phyloP scores from a whole-genome alignment of 2,329 filamentous ascomycete genomes.

The Ophiostoma tasmaniense region DNA sequence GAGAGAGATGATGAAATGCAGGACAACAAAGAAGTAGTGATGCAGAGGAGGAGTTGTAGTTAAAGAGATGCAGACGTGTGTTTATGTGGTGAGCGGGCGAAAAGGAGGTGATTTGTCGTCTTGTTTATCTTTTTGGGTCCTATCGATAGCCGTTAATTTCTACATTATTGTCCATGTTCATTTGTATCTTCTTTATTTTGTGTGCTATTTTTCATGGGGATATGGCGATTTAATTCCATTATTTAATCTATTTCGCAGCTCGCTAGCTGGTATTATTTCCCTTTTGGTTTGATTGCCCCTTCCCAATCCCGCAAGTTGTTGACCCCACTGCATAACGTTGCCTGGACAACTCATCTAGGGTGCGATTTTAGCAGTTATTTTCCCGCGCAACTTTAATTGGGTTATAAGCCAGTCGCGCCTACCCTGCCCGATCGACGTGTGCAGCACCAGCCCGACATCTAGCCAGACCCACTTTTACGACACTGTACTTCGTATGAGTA shows the following conservation, averaged over 20 bases:
- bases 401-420: neutral
- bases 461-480: neutral
- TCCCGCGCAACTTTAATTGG: constrained; percentile 3
- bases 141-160: neutral
- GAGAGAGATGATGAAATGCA: neutral
- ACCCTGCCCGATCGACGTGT: constrained; percentile 1
- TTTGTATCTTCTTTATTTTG: neutral
- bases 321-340: constrained; percentile 19
- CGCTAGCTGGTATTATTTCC: neutral
- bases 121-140: neutral
- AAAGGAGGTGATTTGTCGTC: neutral
- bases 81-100: neutral
- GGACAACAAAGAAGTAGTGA: neutral
- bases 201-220: neutral
- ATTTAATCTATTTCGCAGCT: neutral
- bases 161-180: neutral
- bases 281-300: neutral
- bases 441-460: neutral
- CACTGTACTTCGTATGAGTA: neutral
- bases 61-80: constrained; percentile 2
- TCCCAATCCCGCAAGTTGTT: constrained; percentile 16
- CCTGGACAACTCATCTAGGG: constrained; percentile 18
- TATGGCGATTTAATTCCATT: neutral
- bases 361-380: constrained; percentile 2
- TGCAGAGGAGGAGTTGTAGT: no score